Conservation (phyloP, 495 filamentous ascomycete genomes). For the Trichodelitschia bisporula region DNA sequence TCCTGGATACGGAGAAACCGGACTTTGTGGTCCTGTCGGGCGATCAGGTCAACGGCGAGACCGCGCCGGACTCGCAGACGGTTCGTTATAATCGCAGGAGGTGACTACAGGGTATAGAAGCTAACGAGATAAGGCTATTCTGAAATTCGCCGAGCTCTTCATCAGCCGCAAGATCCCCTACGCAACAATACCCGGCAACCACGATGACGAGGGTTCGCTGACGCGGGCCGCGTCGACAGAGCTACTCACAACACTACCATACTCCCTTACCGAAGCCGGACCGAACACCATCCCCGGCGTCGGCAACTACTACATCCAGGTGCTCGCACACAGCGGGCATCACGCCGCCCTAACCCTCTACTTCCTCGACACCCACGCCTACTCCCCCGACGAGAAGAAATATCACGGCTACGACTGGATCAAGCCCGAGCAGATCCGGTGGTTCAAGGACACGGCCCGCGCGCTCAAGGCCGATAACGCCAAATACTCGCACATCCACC, state of each 20-base stretch:
- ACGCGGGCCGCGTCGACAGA: conserved; percentile 56
- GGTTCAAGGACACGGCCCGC: conserved; percentile 62
- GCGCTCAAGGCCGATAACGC: conserved; percentile 38
- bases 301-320: conserved; percentile 85
- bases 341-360: conserved; percentile 87
- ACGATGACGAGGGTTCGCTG: conserved; percentile 80
- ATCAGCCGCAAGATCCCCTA: conserved; percentile 77
- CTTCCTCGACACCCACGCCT: conserved; percentile 77
- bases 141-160: conserved; percentile 75
- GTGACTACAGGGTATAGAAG: conserved; percentile 1
- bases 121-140: conserved; percentile 34
- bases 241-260: conserved; percentile 64
- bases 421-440: conserved; percentile 76
- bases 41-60: conserved; percentile 89
- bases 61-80: conserved; percentile 71
- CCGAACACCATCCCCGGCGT: conserved; percentile 67
- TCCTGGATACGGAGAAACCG: conserved; percentile 77
- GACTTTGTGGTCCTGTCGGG: conserved; percentile 78
- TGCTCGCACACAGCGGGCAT: conserved; percentile 49
- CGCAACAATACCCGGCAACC: conserved; percentile 87
- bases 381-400: conserved; percentile 70
- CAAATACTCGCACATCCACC: conserved; percentile 68
- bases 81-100: conserved; percentile 12
- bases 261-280: conserved; percentile 61
- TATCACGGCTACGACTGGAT: conserved; percentile 89